Evolutionary conservation across 805 yeast genomes (phyloP).

Genomic region (Candida ipomoeae): DNA sequence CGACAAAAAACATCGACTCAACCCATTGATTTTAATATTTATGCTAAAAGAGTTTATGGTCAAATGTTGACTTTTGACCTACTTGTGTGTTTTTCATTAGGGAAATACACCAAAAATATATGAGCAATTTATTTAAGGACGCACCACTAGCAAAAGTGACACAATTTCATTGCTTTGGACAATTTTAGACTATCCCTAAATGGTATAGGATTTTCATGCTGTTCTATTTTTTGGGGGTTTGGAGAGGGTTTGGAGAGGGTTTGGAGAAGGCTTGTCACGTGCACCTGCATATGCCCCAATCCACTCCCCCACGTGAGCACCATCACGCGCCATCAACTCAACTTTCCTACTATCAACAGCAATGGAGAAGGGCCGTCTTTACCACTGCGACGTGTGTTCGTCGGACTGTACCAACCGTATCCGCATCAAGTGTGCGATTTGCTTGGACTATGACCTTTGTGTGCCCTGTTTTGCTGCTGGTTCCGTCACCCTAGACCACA

Average conservation of each 20-base stretch:
- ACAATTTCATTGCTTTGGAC: too few species aligned
- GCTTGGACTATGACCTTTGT: constrained; percentile 93
- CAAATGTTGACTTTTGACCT: too few species aligned
- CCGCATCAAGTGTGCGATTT: constrained; percentile 85
- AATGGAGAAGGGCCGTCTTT: constrained; percentile 44
- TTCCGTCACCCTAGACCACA: constrained; percentile 71
- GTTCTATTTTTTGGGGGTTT: too few species aligned
- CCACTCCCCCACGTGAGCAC: neutral
- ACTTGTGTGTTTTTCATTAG: too few species aligned
- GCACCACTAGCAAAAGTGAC: too few species aligned
- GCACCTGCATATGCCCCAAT: neutral
- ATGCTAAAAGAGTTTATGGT: too few species aligned
- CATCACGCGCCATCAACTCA: constrained; percentile 4
- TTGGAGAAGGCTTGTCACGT: neutral
- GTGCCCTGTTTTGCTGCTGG: constrained; percentile 96
- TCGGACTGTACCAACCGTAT: constrained; percentile 92
- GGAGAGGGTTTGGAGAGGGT: neutral
- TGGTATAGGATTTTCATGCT: too few species aligned
- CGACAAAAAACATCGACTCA: too few species aligned
- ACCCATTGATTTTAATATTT: too few species aligned
- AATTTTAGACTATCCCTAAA: too few species aligned
- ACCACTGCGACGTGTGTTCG: constrained; percentile 95
- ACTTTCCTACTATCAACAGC: neutral
- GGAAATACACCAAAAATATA: too few species aligned
- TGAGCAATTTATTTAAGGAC: too few species aligned